Conservation (phyloP, 495 filamentous ascomycete genomes). For the Hypoxylon trugodes region DNA sequence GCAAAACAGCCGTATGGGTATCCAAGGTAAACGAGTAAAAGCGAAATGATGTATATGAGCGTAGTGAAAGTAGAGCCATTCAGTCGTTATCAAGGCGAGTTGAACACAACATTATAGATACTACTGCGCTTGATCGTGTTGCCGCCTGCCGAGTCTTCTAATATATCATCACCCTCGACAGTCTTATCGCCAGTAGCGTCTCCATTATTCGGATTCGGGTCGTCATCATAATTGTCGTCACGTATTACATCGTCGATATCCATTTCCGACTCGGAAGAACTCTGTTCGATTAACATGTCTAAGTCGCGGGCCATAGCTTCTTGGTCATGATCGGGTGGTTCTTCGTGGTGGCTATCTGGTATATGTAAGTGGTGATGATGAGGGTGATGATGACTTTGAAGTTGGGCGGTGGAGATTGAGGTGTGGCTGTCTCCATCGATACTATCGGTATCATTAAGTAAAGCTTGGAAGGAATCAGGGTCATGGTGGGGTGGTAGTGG, state of each 20-base stretch:
- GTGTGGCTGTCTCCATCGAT: conserved; percentile 24
- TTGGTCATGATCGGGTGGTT: conserved; percentile 38
- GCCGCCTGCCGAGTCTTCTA: conserved; percentile 10
- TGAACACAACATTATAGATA: conserved; percentile 43
- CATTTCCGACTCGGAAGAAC: conserved; percentile 43
- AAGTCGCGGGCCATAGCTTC: conserved; percentile 58
- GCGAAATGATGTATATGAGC: background rate
- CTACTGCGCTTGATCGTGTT: conserved; percentile 36
- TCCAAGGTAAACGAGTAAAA: background rate
- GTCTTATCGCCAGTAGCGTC: background rate
- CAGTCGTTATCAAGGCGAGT: conserved; percentile 11
- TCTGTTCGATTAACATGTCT: conserved; percentile 61
- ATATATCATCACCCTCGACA: background rate
- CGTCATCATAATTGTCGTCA: background rate
- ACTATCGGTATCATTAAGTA: conserved; percentile 49
- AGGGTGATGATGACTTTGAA: conserved; percentile 29
- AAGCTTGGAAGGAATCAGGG: conserved; percentile 52
- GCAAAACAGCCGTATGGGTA: background rate
- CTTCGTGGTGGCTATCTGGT: conserved; percentile 15
- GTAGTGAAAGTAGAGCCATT: background rate
- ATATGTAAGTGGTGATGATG: background rate
- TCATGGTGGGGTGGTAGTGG: conserved; percentile 31
- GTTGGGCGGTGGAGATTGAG: background rate
- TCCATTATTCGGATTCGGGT: background rate
- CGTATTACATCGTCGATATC: conserved; percentile 34